Percentiles rank a stretch among this genome's conserved stretches.
Evolutionary conservation across 2,329 filamentous ascomycete species (phyloP).

Genomic region (Fusarium musae): DNA sequence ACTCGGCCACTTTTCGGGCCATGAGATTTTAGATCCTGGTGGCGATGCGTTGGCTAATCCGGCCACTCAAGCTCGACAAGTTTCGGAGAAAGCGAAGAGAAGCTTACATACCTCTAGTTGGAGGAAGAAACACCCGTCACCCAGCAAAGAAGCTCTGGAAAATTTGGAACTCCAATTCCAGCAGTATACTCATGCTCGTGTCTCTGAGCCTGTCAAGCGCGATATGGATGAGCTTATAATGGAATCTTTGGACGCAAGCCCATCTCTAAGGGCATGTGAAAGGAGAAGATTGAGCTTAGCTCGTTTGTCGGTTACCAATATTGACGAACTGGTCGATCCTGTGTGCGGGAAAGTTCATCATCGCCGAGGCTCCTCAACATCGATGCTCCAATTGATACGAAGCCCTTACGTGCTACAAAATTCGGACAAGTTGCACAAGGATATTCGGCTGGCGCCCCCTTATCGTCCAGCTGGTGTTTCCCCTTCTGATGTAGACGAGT

Average conservation of each 20-base stretch:
- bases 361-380: conserved; percentile 29
- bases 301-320: conserved; percentile 15
- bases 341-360: conserved; percentile 8
- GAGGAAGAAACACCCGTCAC: conserved; percentile 59
- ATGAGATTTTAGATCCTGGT: not conserved
- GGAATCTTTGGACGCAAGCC: conserved; percentile 19
- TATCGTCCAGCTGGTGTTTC: conserved; percentile 41
- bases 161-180: conserved; percentile 52
- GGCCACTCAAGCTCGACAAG: conserved; percentile 9
- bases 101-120: conserved; percentile 17
- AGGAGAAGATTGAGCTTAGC: conserved; percentile 44
- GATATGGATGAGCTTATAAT: conserved; percentile 48
- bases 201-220: conserved; percentile 17
- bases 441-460: conserved; percentile 41
- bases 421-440: conserved; percentile 31
- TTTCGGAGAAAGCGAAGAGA: not conserved
- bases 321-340: conserved; percentile 25
- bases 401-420: conserved; percentile 28
- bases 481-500: conserved; percentile 49
- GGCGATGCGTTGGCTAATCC: conserved; percentile 13
- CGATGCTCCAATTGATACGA: conserved; percentile 2
- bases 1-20: not conserved
- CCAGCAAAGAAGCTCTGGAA: conserved; percentile 55
- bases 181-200: conserved; percentile 44
- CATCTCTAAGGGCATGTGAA: conserved; percentile 41